Base-by-base conservation (phyloP, 768 basidiomycete species). In the Panus rudis region DNA sequence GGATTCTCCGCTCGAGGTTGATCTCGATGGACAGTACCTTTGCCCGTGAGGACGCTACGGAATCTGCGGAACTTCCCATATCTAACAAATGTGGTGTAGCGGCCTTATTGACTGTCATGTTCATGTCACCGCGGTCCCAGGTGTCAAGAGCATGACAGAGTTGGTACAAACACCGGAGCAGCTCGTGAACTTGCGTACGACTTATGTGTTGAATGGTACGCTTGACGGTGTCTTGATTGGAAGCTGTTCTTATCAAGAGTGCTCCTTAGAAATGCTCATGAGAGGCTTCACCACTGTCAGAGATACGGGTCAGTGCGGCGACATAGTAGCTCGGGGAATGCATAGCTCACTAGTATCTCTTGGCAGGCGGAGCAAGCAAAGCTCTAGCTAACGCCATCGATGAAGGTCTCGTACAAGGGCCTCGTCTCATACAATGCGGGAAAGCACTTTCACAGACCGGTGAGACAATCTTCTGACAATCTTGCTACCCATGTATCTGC, bases 61-160 rank as follows among this genome's bases (percentile, higher is more conserved):
- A 11, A 22, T 10, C 10, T 33, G 4, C 21, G 3, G 21, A 0
- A 4, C 7, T n/a, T 8, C n/a, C 12, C 23, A 10, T 17, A 7
- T 17, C 17, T 20, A n/a, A 24, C 27, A 11, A 27, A 20, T 43
- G 6, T 12, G 13, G 19, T 2, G 16, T 16, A 63, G 62, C 16
- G 70, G 70, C 2, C 53, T 70, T n/a, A 66, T 71, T 38, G 70
- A 71, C 53, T 62, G 63, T 33, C 70, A 71, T 55, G 69, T 70
- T 1, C 70, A 71, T 45, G 61, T 68, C 40, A 64, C 64, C 1
- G 68, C 68, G 4, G 61, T 64, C 1, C 68, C 68, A 1, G 70
- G 70, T 31, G 61, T 63, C 4, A 52, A 53, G 46, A 64, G 61
- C 13, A 64, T 71, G 57, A 48, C 54, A 8, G 68, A 71, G 13